Conservation (phyloP, 768 basidiomycete genomes). For the Dentipellis sp. region DNA sequence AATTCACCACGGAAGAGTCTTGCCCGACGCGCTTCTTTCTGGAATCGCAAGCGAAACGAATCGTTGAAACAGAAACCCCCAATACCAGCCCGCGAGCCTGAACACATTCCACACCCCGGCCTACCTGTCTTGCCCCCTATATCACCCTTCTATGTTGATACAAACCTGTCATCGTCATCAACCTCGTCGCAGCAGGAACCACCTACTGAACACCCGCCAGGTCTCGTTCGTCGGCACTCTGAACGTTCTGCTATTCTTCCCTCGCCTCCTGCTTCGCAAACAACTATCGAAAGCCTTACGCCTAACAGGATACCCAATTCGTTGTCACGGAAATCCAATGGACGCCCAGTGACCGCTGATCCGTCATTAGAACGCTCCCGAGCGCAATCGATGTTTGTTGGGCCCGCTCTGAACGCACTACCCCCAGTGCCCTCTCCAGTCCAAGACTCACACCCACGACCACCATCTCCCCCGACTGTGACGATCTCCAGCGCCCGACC, state of each 20-base stretch:
- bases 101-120: conserved; percentile 24
- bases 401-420: background rate
- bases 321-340: conserved; percentile 1
- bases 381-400: conserved; percentile 20
- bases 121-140: conserved; percentile 33
- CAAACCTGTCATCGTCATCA: conserved; percentile 13
- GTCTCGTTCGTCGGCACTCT: conserved; percentile 4
- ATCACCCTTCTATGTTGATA: conserved; percentile 33
- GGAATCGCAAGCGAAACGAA: conserved; percentile 16
- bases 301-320: background rate
- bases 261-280: background rate
- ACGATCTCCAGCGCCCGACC: conserved; percentile 6
- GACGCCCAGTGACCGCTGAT: conserved; percentile 37
- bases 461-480: background rate
- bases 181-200: conserved; percentile 21
- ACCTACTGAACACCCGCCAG: conserved; percentile 11
- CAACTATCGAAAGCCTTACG: background rate
- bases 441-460: background rate
- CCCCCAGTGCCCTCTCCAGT: background rate
- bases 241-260: background rate
- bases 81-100: conserved; percentile 17
- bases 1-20: conserved; percentile 13
- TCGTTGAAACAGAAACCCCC: conserved; percentile 32
- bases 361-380: conserved; percentile 21
- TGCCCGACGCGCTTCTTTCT: conserved; percentile 13